These are phyloP conservation scores for Didymella keratinophila DNA, from an alignment of 2,329 filamentous ascomycete species.

Conservation along the genomic window DNA sequence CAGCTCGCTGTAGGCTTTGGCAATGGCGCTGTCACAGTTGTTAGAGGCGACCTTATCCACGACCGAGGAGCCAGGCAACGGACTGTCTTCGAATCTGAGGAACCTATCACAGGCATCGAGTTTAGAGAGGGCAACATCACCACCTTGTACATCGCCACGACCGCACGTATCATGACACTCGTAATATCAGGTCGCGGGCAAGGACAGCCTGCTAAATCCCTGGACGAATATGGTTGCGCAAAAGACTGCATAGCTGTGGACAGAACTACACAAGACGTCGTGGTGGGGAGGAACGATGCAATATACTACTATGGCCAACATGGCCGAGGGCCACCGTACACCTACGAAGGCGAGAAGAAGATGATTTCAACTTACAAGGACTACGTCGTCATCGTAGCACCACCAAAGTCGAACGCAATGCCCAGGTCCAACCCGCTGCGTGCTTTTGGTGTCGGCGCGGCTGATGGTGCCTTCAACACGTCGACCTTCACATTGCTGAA, in stretches of 20 bases:
- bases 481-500: slow-evolving; percentile 93
- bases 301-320: slow-evolving; percentile 91
- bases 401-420: slow-evolving; percentile 67
- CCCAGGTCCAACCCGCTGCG: slow-evolving; percentile 69
- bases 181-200: slow-evolving; percentile 88
- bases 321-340: slow-evolving; percentile 85
- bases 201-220: slow-evolving; percentile 83
- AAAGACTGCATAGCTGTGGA: slow-evolving; percentile 96
- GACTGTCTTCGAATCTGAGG: slow-evolving; percentile 94
- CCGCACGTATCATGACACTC: slow-evolving; percentile 83
- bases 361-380: slow-evolving; percentile 80
- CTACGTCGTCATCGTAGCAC: slow-evolving; percentile 87
- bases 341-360: slow-evolving; percentile 90
- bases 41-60: slow-evolving; percentile 92
- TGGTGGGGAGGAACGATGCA: slow-evolving; percentile 93
- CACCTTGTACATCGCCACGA: slow-evolving; percentile 91
- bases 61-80: slow-evolving; percentile 93
- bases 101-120: slow-evolving; percentile 92
- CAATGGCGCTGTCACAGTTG: slow-evolving; percentile 91
- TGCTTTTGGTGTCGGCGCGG: slow-evolving; percentile 74
- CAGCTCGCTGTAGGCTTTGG: slow-evolving; percentile 96
- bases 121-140: slow-evolving; percentile 71
- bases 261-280: slow-evolving; percentile 78
- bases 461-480: slow-evolving; percentile 83
- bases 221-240: slow-evolving; percentile 89